Conservation (phyloP, 2,329 filamentous ascomycete genomes). For the Hysterium pulicare region DNA sequence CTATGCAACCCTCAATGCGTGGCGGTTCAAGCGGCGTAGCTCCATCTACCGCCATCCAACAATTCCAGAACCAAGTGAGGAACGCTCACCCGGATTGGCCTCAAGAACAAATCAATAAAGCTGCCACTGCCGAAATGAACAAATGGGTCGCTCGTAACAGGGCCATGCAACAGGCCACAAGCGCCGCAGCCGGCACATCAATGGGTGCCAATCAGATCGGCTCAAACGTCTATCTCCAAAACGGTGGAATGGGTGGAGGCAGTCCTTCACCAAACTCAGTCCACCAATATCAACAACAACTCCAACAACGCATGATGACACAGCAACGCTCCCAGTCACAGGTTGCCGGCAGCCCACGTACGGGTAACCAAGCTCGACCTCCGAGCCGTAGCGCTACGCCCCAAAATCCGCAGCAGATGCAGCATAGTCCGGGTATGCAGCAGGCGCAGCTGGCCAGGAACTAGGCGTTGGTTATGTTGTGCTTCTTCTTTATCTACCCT, state of each 20-base stretch:
- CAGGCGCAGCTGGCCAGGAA: slow-evolving; percentile 25
- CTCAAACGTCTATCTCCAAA: slow-evolving; percentile 33
- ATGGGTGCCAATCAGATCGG: slow-evolving; percentile 30
- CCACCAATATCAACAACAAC: slow-evolving; percentile 35
- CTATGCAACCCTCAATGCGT: slow-evolving; percentile 26
- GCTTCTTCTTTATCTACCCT: no score
- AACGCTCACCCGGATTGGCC: slow-evolving; percentile 35
- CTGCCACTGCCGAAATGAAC: slow-evolving; percentile 32
- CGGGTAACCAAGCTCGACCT: slow-evolving; percentile 23
- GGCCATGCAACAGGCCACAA: slow-evolving; percentile 32
- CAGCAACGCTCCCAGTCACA: slow-evolving; percentile 19
- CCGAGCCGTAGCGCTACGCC: slow-evolving; percentile 38
- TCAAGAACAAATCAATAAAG: slow-evolving; percentile 31
- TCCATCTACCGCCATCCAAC: slow-evolving; percentile 29
- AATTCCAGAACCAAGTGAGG: slow-evolving; percentile 31
- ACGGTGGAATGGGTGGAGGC: slow-evolving; percentile 26
- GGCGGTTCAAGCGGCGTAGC: slow-evolving; percentile 32
- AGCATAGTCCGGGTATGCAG: slow-evolving; percentile 31
- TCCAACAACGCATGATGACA: slow-evolving; percentile 36
- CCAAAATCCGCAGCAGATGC: slow-evolving; percentile 29
- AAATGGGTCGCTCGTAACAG: slow-evolving; percentile 31
- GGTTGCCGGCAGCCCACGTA: slow-evolving; percentile 27
- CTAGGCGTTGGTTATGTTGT: no score
- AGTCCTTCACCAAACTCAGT: slow-evolving; percentile 30
- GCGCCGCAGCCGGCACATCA: slow-evolving; percentile 29